Evolutionary conservation across 306 rosid genomes (phyloP).

Genomic region (Cyclanthera cordifolia): DNA sequence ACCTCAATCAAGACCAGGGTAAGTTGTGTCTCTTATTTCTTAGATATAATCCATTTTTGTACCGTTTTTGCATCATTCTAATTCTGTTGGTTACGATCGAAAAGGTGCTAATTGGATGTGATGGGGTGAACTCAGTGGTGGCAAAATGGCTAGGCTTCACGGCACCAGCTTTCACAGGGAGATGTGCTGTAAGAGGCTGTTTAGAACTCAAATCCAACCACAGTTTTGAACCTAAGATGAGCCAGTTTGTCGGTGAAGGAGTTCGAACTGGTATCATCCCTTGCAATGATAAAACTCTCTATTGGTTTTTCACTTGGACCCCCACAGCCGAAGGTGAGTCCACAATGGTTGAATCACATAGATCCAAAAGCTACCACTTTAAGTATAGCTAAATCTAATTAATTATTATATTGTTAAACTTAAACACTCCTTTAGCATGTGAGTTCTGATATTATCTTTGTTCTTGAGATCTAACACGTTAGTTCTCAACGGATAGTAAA

Average conservation of each 20-base stretch:
- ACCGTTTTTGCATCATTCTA: neutral
- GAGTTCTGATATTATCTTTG: neutral
- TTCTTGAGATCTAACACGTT: neutral
- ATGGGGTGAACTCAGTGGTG: slow-evolving; percentile 73
- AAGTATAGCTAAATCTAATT: neutral
- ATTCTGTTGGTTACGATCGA: neutral
- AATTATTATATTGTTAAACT: neutral
- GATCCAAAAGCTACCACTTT: neutral
- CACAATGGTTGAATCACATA: neutral
- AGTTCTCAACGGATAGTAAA: neutral
- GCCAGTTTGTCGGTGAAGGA: slow-evolving; percentile 45
- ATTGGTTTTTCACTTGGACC: slow-evolving; percentile 56
- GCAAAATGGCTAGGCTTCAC: slow-evolving; percentile 63
- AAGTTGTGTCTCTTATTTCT: neutral
- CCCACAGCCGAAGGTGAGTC: slow-evolving; percentile 42
- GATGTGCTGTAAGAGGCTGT: slow-evolving; percentile 49
- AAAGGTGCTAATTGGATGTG: slow-evolving; percentile 67
- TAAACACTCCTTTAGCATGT: neutral
- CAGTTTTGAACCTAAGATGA: slow-evolving; percentile 23
- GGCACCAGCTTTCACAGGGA: slow-evolving; percentile 28
- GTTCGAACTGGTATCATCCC: slow-evolving; percentile 40
- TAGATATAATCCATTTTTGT: neutral
- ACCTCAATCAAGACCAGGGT: slow-evolving; percentile 49
- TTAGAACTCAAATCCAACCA: slow-evolving; percentile 18
- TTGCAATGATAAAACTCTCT: slow-evolving; percentile 28